Conservation (phyloP, 768 basidiomycete species). For the Lentinula boryana region DNA sequence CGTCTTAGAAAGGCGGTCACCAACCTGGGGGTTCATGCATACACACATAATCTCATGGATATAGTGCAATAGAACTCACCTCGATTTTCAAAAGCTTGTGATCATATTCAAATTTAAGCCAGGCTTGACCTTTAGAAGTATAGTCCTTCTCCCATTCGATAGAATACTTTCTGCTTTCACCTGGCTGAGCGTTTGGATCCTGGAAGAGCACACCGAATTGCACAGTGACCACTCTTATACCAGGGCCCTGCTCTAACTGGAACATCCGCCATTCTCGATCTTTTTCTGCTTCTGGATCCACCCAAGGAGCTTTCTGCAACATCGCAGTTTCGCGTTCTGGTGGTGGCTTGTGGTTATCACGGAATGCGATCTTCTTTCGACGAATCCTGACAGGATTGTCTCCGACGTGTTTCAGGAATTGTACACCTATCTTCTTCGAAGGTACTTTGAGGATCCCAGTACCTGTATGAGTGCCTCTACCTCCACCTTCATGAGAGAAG, state of each 20-base stretch:
- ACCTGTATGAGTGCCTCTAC: constrained; percentile 47
- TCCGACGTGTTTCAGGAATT: constrained; percentile 38
- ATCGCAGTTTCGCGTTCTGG: constrained; percentile 20
- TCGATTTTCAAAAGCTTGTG: constrained; percentile 59
- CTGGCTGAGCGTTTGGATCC: constrained; percentile 16
- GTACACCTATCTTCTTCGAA: constrained; percentile 27
- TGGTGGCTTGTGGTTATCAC: constrained; percentile 9
- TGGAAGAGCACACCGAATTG: constrained; percentile 65
- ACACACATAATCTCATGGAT: background rate
- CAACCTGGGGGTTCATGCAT: constrained; percentile 37
- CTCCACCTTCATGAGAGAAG: constrained; percentile 39
- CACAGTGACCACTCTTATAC: constrained; percentile 51
- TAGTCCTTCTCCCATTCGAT: constrained; percentile 63
- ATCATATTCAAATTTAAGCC: constrained; percentile 60
- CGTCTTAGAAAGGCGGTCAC: constrained; percentile 47
- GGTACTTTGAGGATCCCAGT: constrained; percentile 37
- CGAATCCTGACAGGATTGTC: constrained; percentile 34
- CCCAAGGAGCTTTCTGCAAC: constrained; percentile 49
- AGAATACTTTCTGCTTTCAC: constrained; percentile 42
- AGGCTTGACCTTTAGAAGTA: constrained; percentile 36
- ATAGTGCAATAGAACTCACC: constrained; percentile 27
- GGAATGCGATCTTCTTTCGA: constrained; percentile 35
- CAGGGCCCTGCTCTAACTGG: constrained; percentile 29
- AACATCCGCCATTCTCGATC: constrained; percentile 37
- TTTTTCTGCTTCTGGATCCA: constrained; percentile 48